A percentile compares a stretch with the other conserved stretches of the same genome.
These are phyloP conservation scores for Fusarium decemcellulare DNA, from an alignment of 2,329 filamentous ascomycete species.

Conservation along the genomic window DNA sequence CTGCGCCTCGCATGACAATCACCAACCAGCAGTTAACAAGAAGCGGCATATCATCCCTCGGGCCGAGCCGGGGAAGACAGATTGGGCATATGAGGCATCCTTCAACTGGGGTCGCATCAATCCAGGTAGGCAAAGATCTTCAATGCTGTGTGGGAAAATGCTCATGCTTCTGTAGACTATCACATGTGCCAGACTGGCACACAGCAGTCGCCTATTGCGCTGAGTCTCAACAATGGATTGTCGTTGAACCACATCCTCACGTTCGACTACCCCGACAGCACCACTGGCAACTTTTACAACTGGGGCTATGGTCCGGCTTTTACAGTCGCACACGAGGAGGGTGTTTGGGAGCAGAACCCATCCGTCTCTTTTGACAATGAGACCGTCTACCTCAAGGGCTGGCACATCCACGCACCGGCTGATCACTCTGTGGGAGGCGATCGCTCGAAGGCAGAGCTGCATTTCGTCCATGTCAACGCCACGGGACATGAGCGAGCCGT, in stretches of 20 bases:
- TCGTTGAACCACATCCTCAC: slow-evolving; percentile 30
- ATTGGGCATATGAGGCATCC: slow-evolving; percentile 39
- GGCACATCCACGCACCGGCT: slow-evolving; percentile 39
- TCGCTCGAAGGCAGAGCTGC: slow-evolving; percentile 39
- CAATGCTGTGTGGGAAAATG: neutral
- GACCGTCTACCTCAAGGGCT: slow-evolving; percentile 38
- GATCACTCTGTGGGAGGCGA: slow-evolving; percentile 38
- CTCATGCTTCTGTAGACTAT: slow-evolving; percentile 10
- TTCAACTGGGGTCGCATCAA: slow-evolving; percentile 39
- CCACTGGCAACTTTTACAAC: slow-evolving; percentile 36
- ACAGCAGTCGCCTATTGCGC: slow-evolving; percentile 32
- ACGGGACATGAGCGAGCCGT: slow-evolving; percentile 32
- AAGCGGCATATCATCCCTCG: slow-evolving; percentile 32
- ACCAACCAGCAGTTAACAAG: slow-evolving; percentile 26
- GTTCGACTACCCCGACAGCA: slow-evolving; percentile 24
- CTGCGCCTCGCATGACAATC: slow-evolving; percentile 29
- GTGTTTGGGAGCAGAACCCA: slow-evolving; percentile 22
- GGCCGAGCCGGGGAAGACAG: neutral
- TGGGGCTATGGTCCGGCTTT: slow-evolving; percentile 40
- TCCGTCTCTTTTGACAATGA: slow-evolving; percentile 38
- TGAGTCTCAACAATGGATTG: slow-evolving; percentile 35
- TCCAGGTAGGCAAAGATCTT: slow-evolving; percentile 2
- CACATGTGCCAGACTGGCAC: slow-evolving; percentile 39
- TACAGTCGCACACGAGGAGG: slow-evolving; percentile 30
- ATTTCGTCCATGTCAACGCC: slow-evolving; percentile 38